These are phyloP conservation scores for Pelargonium fulgidum DNA, from an alignment of 441 rosid genomes.

Conservation along the genomic window DNA sequence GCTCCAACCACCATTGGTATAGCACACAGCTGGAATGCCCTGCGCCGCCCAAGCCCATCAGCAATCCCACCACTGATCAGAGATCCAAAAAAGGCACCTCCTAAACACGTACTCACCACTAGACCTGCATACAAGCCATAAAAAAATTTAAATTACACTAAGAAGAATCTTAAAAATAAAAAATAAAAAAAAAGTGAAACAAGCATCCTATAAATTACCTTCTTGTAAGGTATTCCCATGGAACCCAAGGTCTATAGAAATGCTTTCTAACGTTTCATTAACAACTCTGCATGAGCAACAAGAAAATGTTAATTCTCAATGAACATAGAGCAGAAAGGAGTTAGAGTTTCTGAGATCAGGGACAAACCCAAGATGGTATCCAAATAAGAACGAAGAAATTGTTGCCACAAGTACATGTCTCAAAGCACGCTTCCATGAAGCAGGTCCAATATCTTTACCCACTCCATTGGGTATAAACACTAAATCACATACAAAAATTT, in stretches of 20 bases:
- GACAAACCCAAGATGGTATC: conserved; percentile 67
- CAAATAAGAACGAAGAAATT: conserved; percentile 52
- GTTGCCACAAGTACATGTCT: conserved; percentile 60
- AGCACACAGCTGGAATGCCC: conserved; percentile 84
- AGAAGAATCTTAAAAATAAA: conserved; percentile 16
- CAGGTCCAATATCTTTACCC: conserved; percentile 56
- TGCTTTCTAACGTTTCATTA: conserved; percentile 68
- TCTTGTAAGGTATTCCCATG: conserved; percentile 59
- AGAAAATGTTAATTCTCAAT: not conserved
- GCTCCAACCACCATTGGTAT: conserved; percentile 88
- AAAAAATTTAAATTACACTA: not conserved
- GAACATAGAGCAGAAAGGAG: conserved; percentile 12
- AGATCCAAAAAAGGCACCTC: conserved; percentile 89
- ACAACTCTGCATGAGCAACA: conserved; percentile 48
- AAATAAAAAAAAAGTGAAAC: conserved; percentile 13
- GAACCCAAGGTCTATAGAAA: conserved; percentile 60
- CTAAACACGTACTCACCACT: conserved; percentile 90
- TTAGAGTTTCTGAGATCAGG: conserved; percentile 8
- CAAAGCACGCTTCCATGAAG: conserved; percentile 61
- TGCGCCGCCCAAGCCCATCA: conserved; percentile 84
- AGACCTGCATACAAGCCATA: conserved; percentile 51
- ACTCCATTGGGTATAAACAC: conserved; percentile 45
- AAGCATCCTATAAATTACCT: conserved; percentile 31
- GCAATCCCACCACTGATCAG: conserved; percentile 82
- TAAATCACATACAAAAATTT: conserved; percentile 25